These are phyloP conservation scores for Carex cristatella DNA, from an alignment of 176 grass and related monocot genomes.

Conservation along the genomic window DNA sequence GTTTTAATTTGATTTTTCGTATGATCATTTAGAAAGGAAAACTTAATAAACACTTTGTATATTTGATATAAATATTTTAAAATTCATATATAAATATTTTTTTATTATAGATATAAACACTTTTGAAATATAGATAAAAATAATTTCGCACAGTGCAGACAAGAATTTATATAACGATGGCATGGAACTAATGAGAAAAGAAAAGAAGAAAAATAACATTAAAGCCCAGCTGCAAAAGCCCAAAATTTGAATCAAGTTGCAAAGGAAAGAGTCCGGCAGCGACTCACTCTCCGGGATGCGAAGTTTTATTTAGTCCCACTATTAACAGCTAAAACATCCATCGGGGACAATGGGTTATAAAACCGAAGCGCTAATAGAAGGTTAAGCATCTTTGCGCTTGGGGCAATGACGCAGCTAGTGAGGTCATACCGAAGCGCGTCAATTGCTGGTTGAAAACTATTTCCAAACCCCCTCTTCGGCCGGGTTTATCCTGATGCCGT, in stretches of 20 bases:
- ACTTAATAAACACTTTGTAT: too few relatives aligned
- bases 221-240: not conserved
- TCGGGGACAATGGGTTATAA: not conserved
- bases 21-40: too few relatives aligned
- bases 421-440: constrained; percentile 45
- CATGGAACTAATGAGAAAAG: too few relatives aligned
- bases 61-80: too few relatives aligned
- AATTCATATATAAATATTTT: too few relatives aligned
- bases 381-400: constrained; percentile 43
- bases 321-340: not conserved
- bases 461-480: constrained; percentile 48
- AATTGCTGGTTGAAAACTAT: constrained; percentile 62
- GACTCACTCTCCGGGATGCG: not conserved
- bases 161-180: too few relatives aligned
- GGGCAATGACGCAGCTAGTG: constrained; percentile 61
- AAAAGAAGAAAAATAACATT: not conserved
- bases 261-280: not conserved
- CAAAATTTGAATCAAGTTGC: not conserved
- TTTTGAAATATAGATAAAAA: too few relatives aligned
- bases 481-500: not conserved
- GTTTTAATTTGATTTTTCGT: too few relatives aligned
- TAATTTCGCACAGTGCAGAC: too few relatives aligned
- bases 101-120: too few relatives aligned
- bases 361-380: not conserved
- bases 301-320: constrained; percentile 21